Evolutionary conservation across 78 protist species (phyloP).

Genomic region (Dictyostelium purpureum): DNA sequence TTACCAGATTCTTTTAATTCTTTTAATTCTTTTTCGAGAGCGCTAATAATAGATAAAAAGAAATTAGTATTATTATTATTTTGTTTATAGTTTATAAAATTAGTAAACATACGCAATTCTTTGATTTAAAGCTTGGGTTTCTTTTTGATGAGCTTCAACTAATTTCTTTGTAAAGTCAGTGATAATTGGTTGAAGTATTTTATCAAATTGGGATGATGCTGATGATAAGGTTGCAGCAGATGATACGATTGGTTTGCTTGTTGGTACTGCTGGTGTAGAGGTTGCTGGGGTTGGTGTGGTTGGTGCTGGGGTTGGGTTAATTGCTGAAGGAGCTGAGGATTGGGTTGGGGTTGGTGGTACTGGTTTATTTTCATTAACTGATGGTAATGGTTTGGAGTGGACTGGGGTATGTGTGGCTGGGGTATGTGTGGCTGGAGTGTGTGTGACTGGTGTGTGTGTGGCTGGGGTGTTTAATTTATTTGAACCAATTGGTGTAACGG

Average conservation of each 20-base stretch:
- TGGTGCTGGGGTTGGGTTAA: neutral
- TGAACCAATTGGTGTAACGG: neutral
- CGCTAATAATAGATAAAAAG: neutral
- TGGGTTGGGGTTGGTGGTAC: neutral
- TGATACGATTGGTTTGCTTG: neutral
- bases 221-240: neutral
- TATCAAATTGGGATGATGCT: constrained; percentile 17
- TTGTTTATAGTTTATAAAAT: no score
- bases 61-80: no score
- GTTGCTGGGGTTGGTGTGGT: constrained; percentile 6
- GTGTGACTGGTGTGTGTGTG: neutral
- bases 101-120: constrained; percentile 6
- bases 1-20: constrained; percentile 32
- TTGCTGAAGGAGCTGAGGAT: neutral
- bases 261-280: constrained; percentile 13
- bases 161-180: constrained; percentile 46
- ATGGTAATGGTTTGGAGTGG: neutral
- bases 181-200: constrained; percentile 50
- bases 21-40: constrained; percentile 46
- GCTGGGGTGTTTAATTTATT: neutral
- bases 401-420: neutral
- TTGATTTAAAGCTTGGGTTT: constrained; percentile 42
- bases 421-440: neutral
- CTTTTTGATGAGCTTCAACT: constrained; percentile 73
- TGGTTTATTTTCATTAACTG: neutral